A percentile compares a stretch with the other conserved stretches of the same genome.
These are phyloP conservation scores for Neoscytalidium dimidiatum DNA, from an alignment of 2,329 filamentous ascomycete genomes.

Conservation along the genomic window DNA sequence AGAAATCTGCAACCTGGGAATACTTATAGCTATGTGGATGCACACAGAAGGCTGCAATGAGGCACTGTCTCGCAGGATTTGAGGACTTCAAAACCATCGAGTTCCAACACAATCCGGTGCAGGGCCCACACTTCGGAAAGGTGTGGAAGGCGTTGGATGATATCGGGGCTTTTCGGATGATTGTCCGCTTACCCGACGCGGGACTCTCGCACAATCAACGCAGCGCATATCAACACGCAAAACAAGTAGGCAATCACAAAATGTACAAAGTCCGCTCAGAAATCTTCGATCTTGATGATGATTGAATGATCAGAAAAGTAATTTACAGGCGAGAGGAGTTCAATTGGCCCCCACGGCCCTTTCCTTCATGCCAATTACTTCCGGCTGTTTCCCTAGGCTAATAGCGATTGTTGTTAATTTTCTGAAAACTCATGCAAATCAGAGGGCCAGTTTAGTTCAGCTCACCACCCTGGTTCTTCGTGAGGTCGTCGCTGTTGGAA, in stretches of 20 bases:
- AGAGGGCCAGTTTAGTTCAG: slow-evolving; percentile 21
- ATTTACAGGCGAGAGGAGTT: neutral
- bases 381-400: neutral
- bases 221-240: neutral
- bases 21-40: too few species aligned
- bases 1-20: too few species aligned
- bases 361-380: neutral
- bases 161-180: slow-evolving; percentile 11
- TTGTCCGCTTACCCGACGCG: neutral
- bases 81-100: neutral
- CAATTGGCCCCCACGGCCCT: neutral
- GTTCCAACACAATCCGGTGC: neutral
- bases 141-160: neutral
- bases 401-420: neutral
- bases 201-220: neutral
- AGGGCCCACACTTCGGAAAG: neutral
- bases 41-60: too few species aligned
- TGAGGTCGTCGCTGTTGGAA: slow-evolving; percentile 69
- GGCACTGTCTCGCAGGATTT: too few species aligned
- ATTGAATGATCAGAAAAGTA: neutral
- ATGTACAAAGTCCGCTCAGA: neutral
- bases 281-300: neutral
- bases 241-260: neutral
- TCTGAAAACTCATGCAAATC: neutral
- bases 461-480: slow-evolving; percentile 71